phyloP scores from a whole-genome alignment of 2,329 filamentous ascomycete genomes.

The Penicillium sp. region DNA sequence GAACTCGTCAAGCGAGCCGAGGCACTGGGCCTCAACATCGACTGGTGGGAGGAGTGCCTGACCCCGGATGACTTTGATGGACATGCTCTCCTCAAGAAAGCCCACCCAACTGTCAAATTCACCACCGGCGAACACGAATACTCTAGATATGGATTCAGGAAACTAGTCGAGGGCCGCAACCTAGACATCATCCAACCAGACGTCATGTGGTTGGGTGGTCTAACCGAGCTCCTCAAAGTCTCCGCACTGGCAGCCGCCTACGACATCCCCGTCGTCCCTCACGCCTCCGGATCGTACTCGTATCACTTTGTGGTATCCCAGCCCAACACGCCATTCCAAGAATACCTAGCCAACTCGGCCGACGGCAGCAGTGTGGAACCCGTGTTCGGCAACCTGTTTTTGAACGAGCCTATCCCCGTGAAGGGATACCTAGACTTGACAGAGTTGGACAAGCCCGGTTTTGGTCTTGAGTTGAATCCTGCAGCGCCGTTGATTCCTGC shows the following conservation, averaged over 20 bases:
- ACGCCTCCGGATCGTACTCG: conserved; percentile 88
- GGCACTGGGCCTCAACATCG: conserved; percentile 76
- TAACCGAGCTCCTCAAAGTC: conserved; percentile 89
- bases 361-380: conserved; percentile 86
- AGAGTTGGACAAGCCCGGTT: conserved; percentile 82
- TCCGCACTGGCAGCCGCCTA: conserved; percentile 86
- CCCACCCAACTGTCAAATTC: conserved; percentile 86
- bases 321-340: conserved; percentile 89
- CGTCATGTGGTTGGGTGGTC: conserved; percentile 93
- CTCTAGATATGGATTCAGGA: conserved; percentile 89
- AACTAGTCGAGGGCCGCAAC: conserved; percentile 86
- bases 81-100: conserved; percentile 82
- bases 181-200: conserved; percentile 93
- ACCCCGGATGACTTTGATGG: conserved; percentile 90
- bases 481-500: conserved; percentile 75
- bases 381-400: conserved; percentile 86
- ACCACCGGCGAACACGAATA: conserved; percentile 96
- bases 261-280: conserved; percentile 91
- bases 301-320: conserved; percentile 96
- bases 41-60: conserved; percentile 97
- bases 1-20: conserved; percentile 80
- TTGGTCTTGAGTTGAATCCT: conserved; percentile 83
- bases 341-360: conserved; percentile 89
- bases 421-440: conserved; percentile 77
- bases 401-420: conserved; percentile 83